Evolutionary conservation across 371 early-diverging fungal genomes (phyloP).

Genomic region (Syncephalastrum contaminatum): DNA sequence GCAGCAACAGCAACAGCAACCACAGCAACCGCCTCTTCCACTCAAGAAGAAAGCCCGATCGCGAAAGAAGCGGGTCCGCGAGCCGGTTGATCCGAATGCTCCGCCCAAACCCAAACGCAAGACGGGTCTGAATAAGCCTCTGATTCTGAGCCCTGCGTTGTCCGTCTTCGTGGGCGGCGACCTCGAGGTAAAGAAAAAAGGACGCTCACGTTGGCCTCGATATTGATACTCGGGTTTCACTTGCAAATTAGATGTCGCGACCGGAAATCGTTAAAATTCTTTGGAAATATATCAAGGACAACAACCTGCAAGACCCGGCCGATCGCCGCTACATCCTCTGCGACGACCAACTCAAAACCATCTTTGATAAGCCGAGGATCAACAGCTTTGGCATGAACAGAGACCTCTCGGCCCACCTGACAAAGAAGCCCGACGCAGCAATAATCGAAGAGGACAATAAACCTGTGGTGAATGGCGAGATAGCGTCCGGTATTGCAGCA

Average conservation of each 20-base stretch:
- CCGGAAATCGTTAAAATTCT: constrained; percentile 56
- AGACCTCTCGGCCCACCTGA: constrained; percentile 52
- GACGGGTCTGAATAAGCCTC: constrained; percentile 51
- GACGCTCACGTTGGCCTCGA: not conserved
- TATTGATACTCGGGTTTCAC: not conserved
- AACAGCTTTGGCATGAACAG: constrained; percentile 62
- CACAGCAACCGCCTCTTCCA: constrained; percentile 2
- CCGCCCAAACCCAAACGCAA: constrained; percentile 50
- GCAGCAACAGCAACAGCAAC: constrained; percentile 16
- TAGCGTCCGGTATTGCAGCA: too few relatives aligned
- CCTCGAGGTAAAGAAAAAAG: constrained; percentile 35
- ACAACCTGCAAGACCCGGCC: constrained; percentile 59
- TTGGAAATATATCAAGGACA: constrained; percentile 61
- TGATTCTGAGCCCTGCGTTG: constrained; percentile 48
- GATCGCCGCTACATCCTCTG: constrained; percentile 56
- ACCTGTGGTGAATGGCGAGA: too few relatives aligned
- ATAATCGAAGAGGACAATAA: not conserved
- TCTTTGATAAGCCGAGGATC: constrained; percentile 52
- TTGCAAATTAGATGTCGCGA: constrained; percentile 45
- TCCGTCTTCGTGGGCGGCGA: constrained; percentile 49
- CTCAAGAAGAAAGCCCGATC: constrained; percentile 20
- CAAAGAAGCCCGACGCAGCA: constrained; percentile 33
- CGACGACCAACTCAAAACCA: constrained; percentile 49
- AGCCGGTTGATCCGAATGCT: constrained; percentile 45
- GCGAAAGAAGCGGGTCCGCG: constrained; percentile 22